Evolutionary conservation across 225 moss, liverwort and hornwort species (phyloP).

Genomic region (Thuidium tamariscinum): DNA sequence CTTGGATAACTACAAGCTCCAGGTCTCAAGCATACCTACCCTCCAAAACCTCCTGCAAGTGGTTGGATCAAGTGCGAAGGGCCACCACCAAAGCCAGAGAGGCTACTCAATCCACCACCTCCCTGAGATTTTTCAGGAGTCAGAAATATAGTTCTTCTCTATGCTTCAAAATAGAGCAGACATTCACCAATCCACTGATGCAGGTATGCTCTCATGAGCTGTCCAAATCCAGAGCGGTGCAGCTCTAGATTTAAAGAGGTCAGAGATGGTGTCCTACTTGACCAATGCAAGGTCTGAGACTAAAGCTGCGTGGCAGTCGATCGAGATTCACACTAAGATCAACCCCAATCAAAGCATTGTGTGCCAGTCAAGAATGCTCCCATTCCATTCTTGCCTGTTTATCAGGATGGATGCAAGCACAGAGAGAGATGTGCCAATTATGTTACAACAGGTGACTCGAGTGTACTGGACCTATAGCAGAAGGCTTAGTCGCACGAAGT

Average conservation of each 20-base stretch:
- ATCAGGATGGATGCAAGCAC: constrained; percentile 18
- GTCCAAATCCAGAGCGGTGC: constrained; percentile 10
- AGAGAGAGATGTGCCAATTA: not conserved
- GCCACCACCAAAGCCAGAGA: constrained; percentile 95
- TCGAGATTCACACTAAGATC: constrained; percentile 14
- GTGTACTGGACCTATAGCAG: not conserved
- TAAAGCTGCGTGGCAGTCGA: constrained; percentile 3
- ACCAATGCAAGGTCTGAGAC: constrained; percentile 11
- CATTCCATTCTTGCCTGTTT: not conserved
- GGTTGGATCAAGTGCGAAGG: constrained; percentile 90
- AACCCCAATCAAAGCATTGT: constrained; percentile 7
- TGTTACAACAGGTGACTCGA: constrained; percentile 5
- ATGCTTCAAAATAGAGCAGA: constrained; percentile 29
- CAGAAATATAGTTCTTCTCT: constrained; percentile 35
- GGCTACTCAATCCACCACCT: constrained; percentile 90
- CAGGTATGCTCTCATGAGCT: constrained; percentile 22
- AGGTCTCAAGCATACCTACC: constrained; percentile 69
- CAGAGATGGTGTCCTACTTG: constrained; percentile 6
- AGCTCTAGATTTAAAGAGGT: constrained; percentile 15
- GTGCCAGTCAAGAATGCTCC: not conserved
- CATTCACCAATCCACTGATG: constrained; percentile 23
- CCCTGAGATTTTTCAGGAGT: constrained; percentile 74
- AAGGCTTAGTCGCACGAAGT: not conserved
- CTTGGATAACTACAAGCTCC: constrained; percentile 40
- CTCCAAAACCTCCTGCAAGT: constrained; percentile 82